These are phyloP conservation scores for Pichia heedii DNA, from an alignment of 805 yeast genomes.

Conservation along the genomic window DNA sequence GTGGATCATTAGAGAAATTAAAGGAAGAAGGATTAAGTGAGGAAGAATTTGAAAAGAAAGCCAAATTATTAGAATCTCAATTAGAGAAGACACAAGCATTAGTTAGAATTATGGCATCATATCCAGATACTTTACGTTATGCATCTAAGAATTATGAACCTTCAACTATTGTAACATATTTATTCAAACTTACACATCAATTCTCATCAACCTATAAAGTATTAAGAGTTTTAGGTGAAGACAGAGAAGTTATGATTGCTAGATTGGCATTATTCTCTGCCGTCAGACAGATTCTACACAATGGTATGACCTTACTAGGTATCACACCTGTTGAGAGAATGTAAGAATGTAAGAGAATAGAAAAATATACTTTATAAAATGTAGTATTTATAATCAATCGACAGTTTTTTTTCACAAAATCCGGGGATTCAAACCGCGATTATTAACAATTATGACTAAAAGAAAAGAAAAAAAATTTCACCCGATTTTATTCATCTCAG, in stretches of 20 bases:
- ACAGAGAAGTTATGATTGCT: constrained; percentile 74
- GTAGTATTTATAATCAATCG: no score
- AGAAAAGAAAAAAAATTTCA: no score
- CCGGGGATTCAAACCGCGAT: no score
- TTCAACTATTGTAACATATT: constrained; percentile 84
- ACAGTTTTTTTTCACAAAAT: no score
- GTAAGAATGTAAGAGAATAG: constrained; percentile 33
- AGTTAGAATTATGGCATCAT: constrained; percentile 73
- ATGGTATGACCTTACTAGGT: constrained; percentile 86
- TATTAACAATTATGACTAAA: no score
- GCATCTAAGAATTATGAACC: constrained; percentile 87
- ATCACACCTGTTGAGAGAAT: constrained; percentile 98
- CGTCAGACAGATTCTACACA: constrained; percentile 80
- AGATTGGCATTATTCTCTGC: constrained; percentile 86
- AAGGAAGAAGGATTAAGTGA: constrained; percentile 17
- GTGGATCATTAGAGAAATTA: constrained; percentile 23
- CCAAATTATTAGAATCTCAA: constrained; percentile 21
- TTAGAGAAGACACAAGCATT: constrained; percentile 38
- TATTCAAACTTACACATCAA: constrained; percentile 85
- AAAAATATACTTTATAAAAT: no score
- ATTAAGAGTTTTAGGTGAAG: constrained; percentile 96
- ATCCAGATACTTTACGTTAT: constrained; percentile 80
- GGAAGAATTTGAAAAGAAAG: constrained; percentile 25
- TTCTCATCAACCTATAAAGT: constrained; percentile 95
- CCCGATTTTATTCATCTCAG: no score